These are phyloP conservation scores for Penicillium sp. DNA, from an alignment of 2,329 filamentous ascomycete genomes.

Conservation along the genomic window DNA sequence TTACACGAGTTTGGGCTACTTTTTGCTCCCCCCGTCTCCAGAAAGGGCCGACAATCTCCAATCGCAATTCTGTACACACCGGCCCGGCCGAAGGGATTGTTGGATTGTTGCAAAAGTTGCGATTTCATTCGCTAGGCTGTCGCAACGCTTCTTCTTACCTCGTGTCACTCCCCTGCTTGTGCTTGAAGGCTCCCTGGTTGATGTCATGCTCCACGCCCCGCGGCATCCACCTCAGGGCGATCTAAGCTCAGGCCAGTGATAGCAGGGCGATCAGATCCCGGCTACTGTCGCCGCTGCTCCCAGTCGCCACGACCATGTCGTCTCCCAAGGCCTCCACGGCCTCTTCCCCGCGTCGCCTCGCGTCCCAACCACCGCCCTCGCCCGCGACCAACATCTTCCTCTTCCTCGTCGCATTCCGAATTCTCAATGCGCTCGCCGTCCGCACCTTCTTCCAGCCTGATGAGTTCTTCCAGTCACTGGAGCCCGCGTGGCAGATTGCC, in stretches of 20 bases:
- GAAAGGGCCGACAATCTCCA: slow-evolving; percentile 2
- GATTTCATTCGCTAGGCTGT: neutral
- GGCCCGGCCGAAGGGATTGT: slow-evolving; percentile 1
- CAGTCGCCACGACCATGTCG: neutral
- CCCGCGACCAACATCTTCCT: slow-evolving; percentile 36
- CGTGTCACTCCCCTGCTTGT: neutral
- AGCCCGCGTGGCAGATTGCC: slow-evolving; percentile 87
- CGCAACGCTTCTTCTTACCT: neutral
- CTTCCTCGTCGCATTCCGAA: slow-evolving; percentile 66
- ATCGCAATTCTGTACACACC: slow-evolving; percentile 1
- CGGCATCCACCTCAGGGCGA: slow-evolving; percentile 8
- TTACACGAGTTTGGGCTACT: slow-evolving; percentile 23
- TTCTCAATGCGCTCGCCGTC: slow-evolving; percentile 76
- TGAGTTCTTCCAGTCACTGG: slow-evolving; percentile 93
- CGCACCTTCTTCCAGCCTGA: slow-evolving; percentile 97
- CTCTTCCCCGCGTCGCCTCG: slow-evolving; percentile 13
- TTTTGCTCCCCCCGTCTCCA: slow-evolving; percentile 8
- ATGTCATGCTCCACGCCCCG: slow-evolving; percentile 13
- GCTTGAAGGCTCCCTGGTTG: slow-evolving; percentile 2
- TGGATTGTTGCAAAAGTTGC: neutral
- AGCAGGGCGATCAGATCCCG: slow-evolving; percentile 1
- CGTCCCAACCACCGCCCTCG: slow-evolving; percentile 11
- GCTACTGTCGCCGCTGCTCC: neutral
- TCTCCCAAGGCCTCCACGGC: neutral
- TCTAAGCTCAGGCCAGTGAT: slow-evolving; percentile 6